Evolutionary conservation across 1,284 basidiomycete genomes (phyloP).

Genomic region (Coniferiporia weirii): DNA sequence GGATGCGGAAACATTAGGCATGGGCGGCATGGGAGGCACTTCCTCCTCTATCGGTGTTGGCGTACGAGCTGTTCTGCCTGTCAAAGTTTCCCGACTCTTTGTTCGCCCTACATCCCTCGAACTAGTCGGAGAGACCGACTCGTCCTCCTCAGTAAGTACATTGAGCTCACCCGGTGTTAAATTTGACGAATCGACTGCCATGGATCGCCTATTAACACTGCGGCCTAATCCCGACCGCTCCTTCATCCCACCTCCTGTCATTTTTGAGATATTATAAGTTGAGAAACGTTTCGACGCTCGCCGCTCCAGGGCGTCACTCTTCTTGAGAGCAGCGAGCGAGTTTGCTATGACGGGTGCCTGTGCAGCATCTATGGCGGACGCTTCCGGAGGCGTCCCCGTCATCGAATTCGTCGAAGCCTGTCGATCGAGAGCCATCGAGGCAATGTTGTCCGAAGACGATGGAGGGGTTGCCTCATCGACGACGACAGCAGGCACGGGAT

Average conservation of each 20-base stretch:
- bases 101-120: slow-evolving; percentile 23
- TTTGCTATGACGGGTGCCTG: slow-evolving; percentile 67
- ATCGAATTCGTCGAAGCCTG: slow-evolving; percentile 20
- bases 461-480: slow-evolving; percentile 46
- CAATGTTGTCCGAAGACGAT: slow-evolving; percentile 13
- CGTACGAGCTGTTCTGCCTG: slow-evolving; percentile 28
- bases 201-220: slow-evolving; percentile 55
- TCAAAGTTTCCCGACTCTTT: slow-evolving; percentile 26
- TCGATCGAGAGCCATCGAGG: slow-evolving; percentile 7
- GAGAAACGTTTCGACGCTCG: slow-evolving; percentile 96
- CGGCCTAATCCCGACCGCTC: slow-evolving; percentile 32
- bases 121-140: slow-evolving; percentile 28
- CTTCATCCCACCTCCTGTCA: slow-evolving; percentile 58
- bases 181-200: slow-evolving; percentile 50
- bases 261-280: slow-evolving; percentile 92
- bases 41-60: slow-evolving; percentile 32
- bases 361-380: slow-evolving; percentile 37
- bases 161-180: slow-evolving; percentile 65
- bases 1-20: slow-evolving; percentile 28
- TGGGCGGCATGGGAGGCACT: slow-evolving; percentile 40
- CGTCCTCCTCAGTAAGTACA: slow-evolving; percentile 65
- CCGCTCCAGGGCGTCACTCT: slow-evolving; percentile 82
- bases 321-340: slow-evolving; percentile 85
- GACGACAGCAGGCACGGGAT: slow-evolving; percentile 48
- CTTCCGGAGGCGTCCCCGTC: slow-evolving; percentile 27